Conservation (phyloP, 371 early-diverging fungal species). For the Apophysomyces sp. region DNA sequence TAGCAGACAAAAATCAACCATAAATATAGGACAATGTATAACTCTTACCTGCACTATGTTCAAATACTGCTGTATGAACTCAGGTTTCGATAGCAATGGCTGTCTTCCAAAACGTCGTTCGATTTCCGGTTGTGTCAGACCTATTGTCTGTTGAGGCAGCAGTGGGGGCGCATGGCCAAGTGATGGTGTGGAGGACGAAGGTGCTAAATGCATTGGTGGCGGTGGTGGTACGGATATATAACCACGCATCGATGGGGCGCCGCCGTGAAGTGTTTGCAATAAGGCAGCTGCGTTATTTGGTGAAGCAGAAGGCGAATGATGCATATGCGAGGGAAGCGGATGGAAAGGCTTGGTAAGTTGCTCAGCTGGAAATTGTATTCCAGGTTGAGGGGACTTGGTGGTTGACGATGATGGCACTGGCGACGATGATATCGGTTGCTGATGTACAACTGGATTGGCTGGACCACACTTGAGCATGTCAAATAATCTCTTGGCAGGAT, state of each 20-base stretch:
- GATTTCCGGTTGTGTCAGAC: constrained; percentile 28
- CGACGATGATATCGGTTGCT: not conserved
- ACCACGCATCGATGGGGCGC: constrained; percentile 2
- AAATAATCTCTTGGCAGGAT: not conserved
- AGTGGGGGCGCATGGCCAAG: constrained; percentile 19
- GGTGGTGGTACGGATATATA: constrained; percentile 5
- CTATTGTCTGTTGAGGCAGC: constrained; percentile 24
- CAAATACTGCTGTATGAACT: constrained; percentile 50
- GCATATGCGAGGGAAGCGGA: constrained; percentile 28
- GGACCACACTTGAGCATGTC: not conserved
- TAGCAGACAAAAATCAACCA: constrained; percentile 2
- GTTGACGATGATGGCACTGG: constrained; percentile 1
- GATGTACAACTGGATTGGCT: not conserved
- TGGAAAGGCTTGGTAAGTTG: constrained; percentile 29
- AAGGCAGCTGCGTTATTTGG: constrained; percentile 49
- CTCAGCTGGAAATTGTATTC: constrained; percentile 17
- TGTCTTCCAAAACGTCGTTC: constrained; percentile 20
- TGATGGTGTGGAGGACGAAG: constrained; percentile 11
- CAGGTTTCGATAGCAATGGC: constrained; percentile 39
- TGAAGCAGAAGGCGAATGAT: constrained; percentile 34
- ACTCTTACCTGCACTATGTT: constrained; percentile 45
- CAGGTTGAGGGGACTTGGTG: not conserved
- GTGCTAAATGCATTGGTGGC: constrained; percentile 10
- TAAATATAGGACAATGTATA: not conserved
- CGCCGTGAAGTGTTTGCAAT: constrained; percentile 43